phyloP scores from a whole-genome alignment of 2,329 filamentous ascomycete species.

The Hypoxylon sp. region DNA sequence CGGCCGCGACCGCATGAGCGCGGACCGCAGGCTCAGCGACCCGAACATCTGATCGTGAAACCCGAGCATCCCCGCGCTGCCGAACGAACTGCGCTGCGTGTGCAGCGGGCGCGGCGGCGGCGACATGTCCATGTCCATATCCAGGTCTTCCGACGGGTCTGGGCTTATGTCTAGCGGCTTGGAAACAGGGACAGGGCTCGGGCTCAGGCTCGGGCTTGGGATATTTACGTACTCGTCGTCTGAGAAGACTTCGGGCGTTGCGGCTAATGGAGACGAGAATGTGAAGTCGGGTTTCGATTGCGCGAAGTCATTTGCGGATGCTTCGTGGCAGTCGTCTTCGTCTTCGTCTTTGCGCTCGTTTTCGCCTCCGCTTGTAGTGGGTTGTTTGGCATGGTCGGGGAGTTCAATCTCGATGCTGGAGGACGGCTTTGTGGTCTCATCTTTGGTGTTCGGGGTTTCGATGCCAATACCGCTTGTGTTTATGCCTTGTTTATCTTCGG shows the following conservation, averaged over 20 bases:
- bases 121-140: not conserved
- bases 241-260: constrained; percentile 34
- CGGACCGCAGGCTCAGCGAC: constrained; percentile 46
- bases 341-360: not conserved
- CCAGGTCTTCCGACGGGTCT: constrained; percentile 33
- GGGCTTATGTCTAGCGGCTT: constrained; percentile 1
- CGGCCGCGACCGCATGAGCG: constrained; percentile 39
- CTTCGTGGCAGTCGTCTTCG: constrained; percentile 5
- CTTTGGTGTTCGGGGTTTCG: not conserved
- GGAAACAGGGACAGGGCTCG: not conserved
- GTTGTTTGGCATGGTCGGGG: not conserved
- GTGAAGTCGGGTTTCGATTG: constrained; percentile 50
- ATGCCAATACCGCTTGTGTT: not conserved
- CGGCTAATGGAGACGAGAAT: constrained; percentile 47
- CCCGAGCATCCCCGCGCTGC: constrained; percentile 53
- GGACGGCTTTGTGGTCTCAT: not conserved
- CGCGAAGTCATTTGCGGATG: constrained; percentile 37
- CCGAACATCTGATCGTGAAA: constrained; percentile 51
- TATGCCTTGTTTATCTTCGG: not conserved
- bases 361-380: not conserved
- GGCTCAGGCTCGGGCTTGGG: not conserved
- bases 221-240: constrained; percentile 13
- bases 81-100: constrained; percentile 49
- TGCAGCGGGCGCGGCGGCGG: constrained; percentile 15
- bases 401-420: constrained; percentile 6